Conservation (phyloP, 208 protist genomes). For the Leishmania aethiopica region DNA sequence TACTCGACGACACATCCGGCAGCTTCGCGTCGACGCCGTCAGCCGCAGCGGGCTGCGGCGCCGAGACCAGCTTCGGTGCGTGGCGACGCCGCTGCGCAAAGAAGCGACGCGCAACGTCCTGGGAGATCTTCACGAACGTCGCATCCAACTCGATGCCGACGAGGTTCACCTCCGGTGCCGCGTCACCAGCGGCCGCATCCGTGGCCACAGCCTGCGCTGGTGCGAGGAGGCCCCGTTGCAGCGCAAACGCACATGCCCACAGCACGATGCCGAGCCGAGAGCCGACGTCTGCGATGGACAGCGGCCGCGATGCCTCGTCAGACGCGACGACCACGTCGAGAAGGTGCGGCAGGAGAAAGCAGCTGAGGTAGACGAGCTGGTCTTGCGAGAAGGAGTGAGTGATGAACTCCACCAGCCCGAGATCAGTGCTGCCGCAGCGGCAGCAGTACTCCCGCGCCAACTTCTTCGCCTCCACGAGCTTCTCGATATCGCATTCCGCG, state of each 20-base stretch:
- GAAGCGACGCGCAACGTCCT: slow-evolving; percentile 33
- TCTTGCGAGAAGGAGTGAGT: slow-evolving; percentile 87
- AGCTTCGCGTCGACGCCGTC: background rate
- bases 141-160: slow-evolving; percentile 23
- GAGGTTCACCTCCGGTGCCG: slow-evolving; percentile 16
- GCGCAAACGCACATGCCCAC: slow-evolving; percentile 61
- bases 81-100: slow-evolving; percentile 28
- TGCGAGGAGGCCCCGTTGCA: slow-evolving; percentile 36
- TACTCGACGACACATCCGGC: slow-evolving; percentile 11
- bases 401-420: slow-evolving; percentile 72
- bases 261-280: slow-evolving; percentile 80
- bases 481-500: slow-evolving; percentile 67
- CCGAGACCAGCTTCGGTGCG: slow-evolving; percentile 19
- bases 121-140: slow-evolving; percentile 28
- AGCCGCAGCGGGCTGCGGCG: too few species aligned
- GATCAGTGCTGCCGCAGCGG: slow-evolving; percentile 56
- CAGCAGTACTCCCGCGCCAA: slow-evolving; percentile 74
- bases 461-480: slow-evolving; percentile 42
- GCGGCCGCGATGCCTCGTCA: slow-evolving; percentile 2
- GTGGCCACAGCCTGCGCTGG: slow-evolving; percentile 2
- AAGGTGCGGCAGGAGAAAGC: slow-evolving; percentile 56
- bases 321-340: background rate
- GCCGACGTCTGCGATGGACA: slow-evolving; percentile 66
- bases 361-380: slow-evolving; percentile 77
- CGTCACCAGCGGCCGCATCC: background rate